Percentiles rank a stretch among this genome's conserved stretches.
These are phyloP conservation scores for Fomitopsis serialis DNA, from an alignment of 768 basidiomycete species.

Conservation along the genomic window DNA sequence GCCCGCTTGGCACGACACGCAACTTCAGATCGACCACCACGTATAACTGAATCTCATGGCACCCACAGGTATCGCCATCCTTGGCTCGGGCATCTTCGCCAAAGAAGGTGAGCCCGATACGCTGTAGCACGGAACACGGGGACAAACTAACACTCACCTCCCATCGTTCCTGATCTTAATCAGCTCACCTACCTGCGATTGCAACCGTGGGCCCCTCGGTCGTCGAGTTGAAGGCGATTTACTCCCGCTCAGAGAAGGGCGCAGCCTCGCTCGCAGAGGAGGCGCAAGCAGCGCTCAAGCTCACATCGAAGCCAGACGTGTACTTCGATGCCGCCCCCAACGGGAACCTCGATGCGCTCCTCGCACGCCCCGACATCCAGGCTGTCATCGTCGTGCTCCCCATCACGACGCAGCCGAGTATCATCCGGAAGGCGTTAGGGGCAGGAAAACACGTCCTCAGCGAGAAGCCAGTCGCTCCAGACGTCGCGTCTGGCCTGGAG, in stretches of 20 bases:
- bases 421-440: conserved; percentile 56
- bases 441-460: conserved; percentile 87
- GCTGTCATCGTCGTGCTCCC: conserved; percentile 76
- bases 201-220: conserved; percentile 43
- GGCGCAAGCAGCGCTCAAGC: conserved; percentile 36
- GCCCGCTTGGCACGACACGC: too few relatives aligned
- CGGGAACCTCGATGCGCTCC: conserved; percentile 52
- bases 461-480: conserved; percentile 82
- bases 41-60: conserved; percentile 28
- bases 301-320: conserved; percentile 37
- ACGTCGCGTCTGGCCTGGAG: conserved; percentile 55
- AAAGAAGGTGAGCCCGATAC: conserved; percentile 49
- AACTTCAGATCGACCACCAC: not conserved
- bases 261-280: conserved; percentile 46
- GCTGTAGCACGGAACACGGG: conserved; percentile 5
- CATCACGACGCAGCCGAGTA: conserved; percentile 65
- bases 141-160: conserved; percentile 13
- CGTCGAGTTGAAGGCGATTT: conserved; percentile 59
- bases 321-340: conserved; percentile 48
- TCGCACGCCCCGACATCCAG: conserved; percentile 61
- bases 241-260: conserved; percentile 70
- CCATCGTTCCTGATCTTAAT: not conserved
- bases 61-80: conserved; percentile 58
- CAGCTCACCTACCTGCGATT: conserved; percentile 79
- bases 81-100: conserved; percentile 79